phyloP scores from a whole-genome alignment of 805 yeast species.

The Saccharomycodes ludwigii region DNA sequence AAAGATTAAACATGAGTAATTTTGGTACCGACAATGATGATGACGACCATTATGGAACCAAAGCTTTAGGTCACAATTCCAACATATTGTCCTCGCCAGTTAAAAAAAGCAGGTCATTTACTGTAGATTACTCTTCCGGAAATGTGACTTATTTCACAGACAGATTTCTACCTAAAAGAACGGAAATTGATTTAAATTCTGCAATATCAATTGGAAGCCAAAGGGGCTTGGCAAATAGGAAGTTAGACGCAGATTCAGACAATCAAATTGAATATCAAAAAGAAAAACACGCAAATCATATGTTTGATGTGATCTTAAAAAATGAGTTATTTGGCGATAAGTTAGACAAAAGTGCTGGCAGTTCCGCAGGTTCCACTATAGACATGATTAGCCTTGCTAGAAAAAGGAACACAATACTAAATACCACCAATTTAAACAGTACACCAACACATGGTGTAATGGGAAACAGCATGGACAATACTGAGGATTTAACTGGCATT shows the following conservation, averaged over 20 bases:
- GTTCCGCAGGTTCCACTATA: constrained; percentile 22
- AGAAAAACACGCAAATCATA: constrained; percentile 74
- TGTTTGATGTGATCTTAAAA: constrained; percentile 74
- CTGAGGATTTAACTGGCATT: constrained; percentile 1
- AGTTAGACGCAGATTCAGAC: constrained; percentile 1
- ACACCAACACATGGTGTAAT: neutral
- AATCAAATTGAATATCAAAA: constrained; percentile 25
- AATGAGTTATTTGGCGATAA: constrained; percentile 89
- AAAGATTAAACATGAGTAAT: too few species aligned
- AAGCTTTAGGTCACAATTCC: too few species aligned
- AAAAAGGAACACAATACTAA: constrained; percentile 21
- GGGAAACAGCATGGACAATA: neutral
- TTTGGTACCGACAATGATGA: too few species aligned
- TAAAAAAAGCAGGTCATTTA: constrained; percentile 20
- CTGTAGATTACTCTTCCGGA: too few species aligned
- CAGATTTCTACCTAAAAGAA: constrained; percentile 76
- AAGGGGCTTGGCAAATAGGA: constrained; percentile 2
- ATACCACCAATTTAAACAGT: constrained; percentile 7
- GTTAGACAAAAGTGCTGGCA: constrained; percentile 35
- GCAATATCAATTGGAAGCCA: constrained; percentile 40
- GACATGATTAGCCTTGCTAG: constrained; percentile 22
- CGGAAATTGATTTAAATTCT: constrained; percentile 79
- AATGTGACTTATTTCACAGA: constrained; percentile 65
- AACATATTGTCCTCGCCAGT: constrained; percentile 18
- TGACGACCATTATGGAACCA: too few species aligned